phyloP scores from a whole-genome alignment of 257 asterid genomes.

The Solanum infundibuliforme region DNA sequence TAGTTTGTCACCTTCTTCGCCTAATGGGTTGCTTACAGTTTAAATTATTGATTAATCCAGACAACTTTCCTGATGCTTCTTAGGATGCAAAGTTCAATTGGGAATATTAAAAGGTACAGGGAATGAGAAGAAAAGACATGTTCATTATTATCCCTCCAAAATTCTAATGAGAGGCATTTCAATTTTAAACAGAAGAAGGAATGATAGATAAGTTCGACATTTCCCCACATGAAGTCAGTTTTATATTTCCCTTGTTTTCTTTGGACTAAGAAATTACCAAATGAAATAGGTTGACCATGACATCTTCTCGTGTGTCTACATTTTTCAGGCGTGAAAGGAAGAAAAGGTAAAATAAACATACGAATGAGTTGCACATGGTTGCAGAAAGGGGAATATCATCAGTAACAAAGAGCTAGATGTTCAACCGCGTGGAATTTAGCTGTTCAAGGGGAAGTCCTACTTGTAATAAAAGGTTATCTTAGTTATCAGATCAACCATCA shows the following conservation, averaged over 20 bases:
- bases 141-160: neutral
- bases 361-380: neutral
- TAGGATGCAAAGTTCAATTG: neutral
- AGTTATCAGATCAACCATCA: neutral
- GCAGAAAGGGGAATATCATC: neutral
- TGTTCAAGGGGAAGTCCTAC: neutral
- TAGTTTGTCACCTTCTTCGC: neutral
- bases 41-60: neutral
- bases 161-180: neutral
- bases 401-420: neutral
- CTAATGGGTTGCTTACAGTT: neutral
- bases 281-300: neutral
- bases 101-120: neutral
- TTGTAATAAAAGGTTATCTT: neutral
- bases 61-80: neutral
- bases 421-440: neutral
- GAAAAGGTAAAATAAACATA: neutral
- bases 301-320: neutral
- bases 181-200: neutral
- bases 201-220: neutral
- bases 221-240: neutral
- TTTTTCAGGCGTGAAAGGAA: neutral
- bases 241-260: neutral
- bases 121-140: neutral
- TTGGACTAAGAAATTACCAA: neutral